Conservation (phyloP, 2,329 filamentous ascomycete species). For the Rhinocladiella mackenziei region DNA sequence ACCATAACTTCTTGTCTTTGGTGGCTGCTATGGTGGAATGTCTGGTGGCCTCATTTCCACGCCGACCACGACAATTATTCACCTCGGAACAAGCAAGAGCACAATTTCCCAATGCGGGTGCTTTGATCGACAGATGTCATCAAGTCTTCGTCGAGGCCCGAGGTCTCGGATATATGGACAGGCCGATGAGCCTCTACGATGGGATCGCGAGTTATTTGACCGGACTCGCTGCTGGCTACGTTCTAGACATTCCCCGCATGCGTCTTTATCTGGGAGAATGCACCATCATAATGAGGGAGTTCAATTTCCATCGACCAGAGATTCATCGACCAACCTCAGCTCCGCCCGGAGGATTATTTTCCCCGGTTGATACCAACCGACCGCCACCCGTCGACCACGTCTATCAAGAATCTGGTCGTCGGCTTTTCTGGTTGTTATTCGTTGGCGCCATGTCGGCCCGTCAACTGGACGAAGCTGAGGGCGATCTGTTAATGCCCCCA, state of each 20-base stretch:
- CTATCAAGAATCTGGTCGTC: conserved; percentile 49
- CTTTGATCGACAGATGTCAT: conserved; percentile 42
- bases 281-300: conserved; percentile 40
- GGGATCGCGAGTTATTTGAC: conserved; percentile 45
- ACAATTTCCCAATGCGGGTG: conserved; percentile 42
- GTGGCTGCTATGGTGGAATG: conserved; percentile 45
- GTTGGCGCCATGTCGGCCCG: conserved; percentile 72
- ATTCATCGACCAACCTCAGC: conserved; percentile 24
- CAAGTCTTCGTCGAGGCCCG: conserved; percentile 43
- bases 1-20: conserved; percentile 42
- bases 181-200: conserved; percentile 42
- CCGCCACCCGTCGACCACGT: conserved; percentile 34
- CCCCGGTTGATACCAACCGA: conserved; percentile 16
- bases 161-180: conserved; percentile 43
- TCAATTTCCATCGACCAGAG: conserved; percentile 36
- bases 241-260: conserved; percentile 39
- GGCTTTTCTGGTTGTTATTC: conserved; percentile 78
- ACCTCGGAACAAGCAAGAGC: conserved; percentile 37
- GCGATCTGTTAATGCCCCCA: conserved; percentile 70
- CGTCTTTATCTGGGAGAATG: conserved; percentile 45
- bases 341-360: conserved; percentile 28
- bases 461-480: conserved; percentile 68
- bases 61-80: conserved; percentile 42
- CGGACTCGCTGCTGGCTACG: conserved; percentile 40
- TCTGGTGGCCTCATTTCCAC: conserved; percentile 44